Evolutionary conservation across 1,284 basidiomycete genomes (phyloP).

Genomic region (Rhodofomes roseus): DNA sequence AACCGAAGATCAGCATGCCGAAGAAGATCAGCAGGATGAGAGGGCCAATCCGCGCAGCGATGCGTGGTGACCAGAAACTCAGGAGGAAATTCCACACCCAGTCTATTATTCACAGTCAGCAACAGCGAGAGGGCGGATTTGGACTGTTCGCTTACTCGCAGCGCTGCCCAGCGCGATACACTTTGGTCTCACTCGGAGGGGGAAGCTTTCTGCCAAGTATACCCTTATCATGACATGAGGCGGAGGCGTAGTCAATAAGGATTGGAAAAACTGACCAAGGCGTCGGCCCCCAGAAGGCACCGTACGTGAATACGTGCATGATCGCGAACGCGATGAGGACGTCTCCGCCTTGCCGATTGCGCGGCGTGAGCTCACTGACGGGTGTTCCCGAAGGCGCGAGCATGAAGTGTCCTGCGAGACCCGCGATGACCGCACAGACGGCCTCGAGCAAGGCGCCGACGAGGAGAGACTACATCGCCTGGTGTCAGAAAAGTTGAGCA

Average conservation of each 20-base stretch:
- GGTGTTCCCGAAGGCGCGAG: constrained; percentile 54
- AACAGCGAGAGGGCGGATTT: neutral
- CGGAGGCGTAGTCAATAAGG: neutral
- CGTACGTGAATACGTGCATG: constrained; percentile 70
- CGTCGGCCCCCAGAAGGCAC: constrained; percentile 71
- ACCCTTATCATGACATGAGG: constrained; percentile 32
- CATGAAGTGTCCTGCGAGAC: constrained; percentile 67
- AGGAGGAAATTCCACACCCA: constrained; percentile 79
- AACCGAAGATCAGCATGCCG: constrained; percentile 70
- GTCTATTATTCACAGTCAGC: constrained; percentile 25
- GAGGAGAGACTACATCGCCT: constrained; percentile 49
- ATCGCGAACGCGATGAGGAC: constrained; percentile 74
- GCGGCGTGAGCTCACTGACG: constrained; percentile 40
- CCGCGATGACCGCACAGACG: constrained; percentile 62
- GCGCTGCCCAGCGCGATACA: constrained; percentile 70
- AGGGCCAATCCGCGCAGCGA: constrained; percentile 67
- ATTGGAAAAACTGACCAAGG: constrained; percentile 27
- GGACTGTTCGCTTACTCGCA: constrained; percentile 33
- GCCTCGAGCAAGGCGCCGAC: constrained; percentile 65
- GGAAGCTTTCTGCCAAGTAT: constrained; percentile 60
- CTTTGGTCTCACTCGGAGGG: constrained; percentile 74
- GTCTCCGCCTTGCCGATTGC: constrained; percentile 60
- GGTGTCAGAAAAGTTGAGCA: neutral
- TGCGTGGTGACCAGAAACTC: constrained; percentile 64
- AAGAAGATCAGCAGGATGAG: constrained; percentile 76